These are phyloP conservation scores for Cladorrhinum samala DNA, from an alignment of 495 filamentous ascomycete genomes.

Conservation along the genomic window DNA sequence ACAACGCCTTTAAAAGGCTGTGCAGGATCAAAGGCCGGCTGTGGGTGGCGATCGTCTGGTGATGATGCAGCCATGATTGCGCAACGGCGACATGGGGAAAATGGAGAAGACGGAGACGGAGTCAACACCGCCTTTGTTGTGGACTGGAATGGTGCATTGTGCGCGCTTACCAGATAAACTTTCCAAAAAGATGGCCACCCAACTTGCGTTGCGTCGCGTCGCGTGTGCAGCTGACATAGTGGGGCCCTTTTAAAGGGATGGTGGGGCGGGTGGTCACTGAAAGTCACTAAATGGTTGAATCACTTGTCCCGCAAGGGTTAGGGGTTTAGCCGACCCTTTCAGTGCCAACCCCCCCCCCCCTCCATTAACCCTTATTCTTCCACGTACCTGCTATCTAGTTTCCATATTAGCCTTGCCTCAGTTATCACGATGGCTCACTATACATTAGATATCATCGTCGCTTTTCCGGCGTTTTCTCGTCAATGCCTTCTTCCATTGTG, in stretches of 20 bases:
- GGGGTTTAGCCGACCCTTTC: neutral
- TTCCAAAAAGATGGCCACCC: neutral
- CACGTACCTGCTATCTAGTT: no score
- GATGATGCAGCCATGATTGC: neutral
- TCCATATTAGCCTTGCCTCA: no score
- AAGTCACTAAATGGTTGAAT: no score
- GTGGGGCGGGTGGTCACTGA: no score
- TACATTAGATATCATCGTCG: no score
- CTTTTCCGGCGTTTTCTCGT: no score
- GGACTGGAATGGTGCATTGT: no score
- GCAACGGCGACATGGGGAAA: neutral
- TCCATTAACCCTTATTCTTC: no score
- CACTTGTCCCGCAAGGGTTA: neutral
- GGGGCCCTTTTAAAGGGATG: conserved; percentile 4
- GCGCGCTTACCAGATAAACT: no score
- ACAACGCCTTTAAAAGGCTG: conserved; percentile 73
- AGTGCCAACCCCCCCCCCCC: no score
- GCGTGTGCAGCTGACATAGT: conserved; percentile 18
- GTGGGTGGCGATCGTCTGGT: neutral
- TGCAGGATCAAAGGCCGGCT: conserved; percentile 35
- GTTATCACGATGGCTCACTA: no score
- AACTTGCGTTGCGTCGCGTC: conserved; percentile 5
- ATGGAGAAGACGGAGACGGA: neutral
- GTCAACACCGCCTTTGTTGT: neutral
- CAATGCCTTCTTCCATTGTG: no score